These are phyloP conservation scores for Aureobasidium lini DNA, from an alignment of 2,329 filamentous ascomycete genomes.

Conservation along the genomic window DNA sequence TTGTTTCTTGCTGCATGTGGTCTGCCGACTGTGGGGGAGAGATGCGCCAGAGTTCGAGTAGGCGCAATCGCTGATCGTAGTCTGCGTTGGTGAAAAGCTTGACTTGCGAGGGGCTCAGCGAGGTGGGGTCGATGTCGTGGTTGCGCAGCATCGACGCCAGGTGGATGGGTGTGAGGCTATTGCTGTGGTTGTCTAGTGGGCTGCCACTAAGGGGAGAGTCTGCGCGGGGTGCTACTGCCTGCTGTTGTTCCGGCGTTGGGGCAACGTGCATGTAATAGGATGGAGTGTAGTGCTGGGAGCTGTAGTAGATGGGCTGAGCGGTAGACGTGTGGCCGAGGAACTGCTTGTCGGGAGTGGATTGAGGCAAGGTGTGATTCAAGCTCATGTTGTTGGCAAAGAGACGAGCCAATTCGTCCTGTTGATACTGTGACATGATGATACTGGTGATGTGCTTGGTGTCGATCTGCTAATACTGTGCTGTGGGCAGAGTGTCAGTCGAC, in stretches of 20 bases:
- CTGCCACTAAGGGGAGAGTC: constrained; percentile 1
- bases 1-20: constrained; percentile 36
- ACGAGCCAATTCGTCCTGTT: constrained; percentile 73
- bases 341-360: constrained; percentile 28
- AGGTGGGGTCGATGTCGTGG: constrained; percentile 61
- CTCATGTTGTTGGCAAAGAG: constrained; percentile 73
- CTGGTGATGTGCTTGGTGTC: constrained; percentile 27
- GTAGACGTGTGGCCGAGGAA: constrained; percentile 28
- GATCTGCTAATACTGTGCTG: constrained; percentile 36
- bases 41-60: constrained; percentile 81
- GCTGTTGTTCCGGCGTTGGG: constrained; percentile 26
- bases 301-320: constrained; percentile 56
- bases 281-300: constrained; percentile 62
- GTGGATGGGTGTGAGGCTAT: constrained; percentile 34
- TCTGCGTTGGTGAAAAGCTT: constrained; percentile 72
- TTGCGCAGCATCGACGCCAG: constrained; percentile 50
- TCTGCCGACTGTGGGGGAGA: constrained; percentile 56
- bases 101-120: constrained; percentile 66
- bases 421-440: constrained; percentile 43
- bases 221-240: constrained; percentile 19
- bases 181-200: constrained; percentile 25
- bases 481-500: constrained; percentile 18
- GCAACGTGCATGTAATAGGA: constrained; percentile 56
- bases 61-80: constrained; percentile 60
- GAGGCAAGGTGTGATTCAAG: constrained; percentile 35